Evolutionary conservation across 805 yeast genomes (phyloP).

Genomic region (Jamesozyma gamospora): DNA sequence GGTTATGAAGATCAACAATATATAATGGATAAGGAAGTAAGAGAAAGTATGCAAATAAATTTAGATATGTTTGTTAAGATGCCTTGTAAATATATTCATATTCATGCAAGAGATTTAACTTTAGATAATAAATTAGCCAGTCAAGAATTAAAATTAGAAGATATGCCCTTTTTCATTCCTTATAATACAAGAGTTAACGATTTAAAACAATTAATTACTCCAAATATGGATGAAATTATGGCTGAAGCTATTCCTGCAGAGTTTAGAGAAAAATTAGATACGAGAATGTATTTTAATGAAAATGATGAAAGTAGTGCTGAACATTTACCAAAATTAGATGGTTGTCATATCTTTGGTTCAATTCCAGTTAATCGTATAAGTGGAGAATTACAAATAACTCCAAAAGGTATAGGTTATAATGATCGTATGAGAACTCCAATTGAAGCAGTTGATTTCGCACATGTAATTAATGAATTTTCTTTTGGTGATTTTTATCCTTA

Average conservation of each 20-base stretch:
- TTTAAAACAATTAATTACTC: slow-evolving; percentile 40
- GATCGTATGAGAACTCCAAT: slow-evolving; percentile 35
- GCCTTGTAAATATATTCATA: slow-evolving; percentile 70
- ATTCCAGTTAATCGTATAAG: slow-evolving; percentile 76
- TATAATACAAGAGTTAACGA: slow-evolving; percentile 36
- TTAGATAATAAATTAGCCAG: slow-evolving; percentile 70
- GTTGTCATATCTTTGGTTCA: slow-evolving; percentile 79
- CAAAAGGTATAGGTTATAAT: slow-evolving; percentile 56
- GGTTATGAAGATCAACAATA: slow-evolving; percentile 74
- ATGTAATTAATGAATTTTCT: slow-evolving; percentile 75
- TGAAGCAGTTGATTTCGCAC: slow-evolving; percentile 65
- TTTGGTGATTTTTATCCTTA: slow-evolving; percentile 86
- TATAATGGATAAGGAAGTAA: slow-evolving; percentile 53
- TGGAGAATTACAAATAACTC: slow-evolving; percentile 81
- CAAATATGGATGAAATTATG: slow-evolving; percentile 57
- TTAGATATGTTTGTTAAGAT: slow-evolving; percentile 70
- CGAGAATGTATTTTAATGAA: slow-evolving; percentile 19
- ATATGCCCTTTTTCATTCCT: slow-evolving; percentile 49
- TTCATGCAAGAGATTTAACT: slow-evolving; percentile 70
- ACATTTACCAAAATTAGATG: slow-evolving; percentile 45
- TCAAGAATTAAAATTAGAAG: slow-evolving; percentile 65
- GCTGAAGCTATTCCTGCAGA: slow-evolving; percentile 59
- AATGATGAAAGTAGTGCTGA: slow-evolving; percentile 20
- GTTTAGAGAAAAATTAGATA: slow-evolving; percentile 37
- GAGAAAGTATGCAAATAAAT: slow-evolving; percentile 56